Evolutionary conservation across 257 asterid genomes (phyloP), one percentile per base, ranked within the genome.

Genomic region (Primulina tabacum): DNA sequence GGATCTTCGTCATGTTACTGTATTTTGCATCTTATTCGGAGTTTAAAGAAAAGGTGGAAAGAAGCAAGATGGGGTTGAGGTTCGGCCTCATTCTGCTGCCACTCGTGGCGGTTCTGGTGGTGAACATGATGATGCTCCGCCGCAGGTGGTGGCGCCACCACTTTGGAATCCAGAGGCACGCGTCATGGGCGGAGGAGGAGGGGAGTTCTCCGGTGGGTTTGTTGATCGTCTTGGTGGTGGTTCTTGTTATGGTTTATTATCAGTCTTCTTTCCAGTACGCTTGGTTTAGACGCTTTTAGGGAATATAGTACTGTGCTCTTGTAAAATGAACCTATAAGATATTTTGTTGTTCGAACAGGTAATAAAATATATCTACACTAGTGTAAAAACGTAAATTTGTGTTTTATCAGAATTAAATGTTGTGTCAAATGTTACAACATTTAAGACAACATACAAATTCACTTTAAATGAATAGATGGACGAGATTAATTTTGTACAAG

Each of bases 191-290:
- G 56, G 76, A 33, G 57, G 78, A 72, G 4, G 88, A 79, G 21
- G 89, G 85, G 4, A 30, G 81, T n/a, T 74, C 78, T 34, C 86
- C 89, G 11, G 74, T 78, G 85, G 82, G 82, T 40, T n/a, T 90
- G 82, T 47, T 76, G 59, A 24, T 83, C 56, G 67, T 75, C 16
- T 72, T 87, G 73, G 74, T 71, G 76, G 7, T 87, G 73, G 79
- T 89, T 59, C 77, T 87, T 72, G 81, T 83, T 30, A 62, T 88
- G 84, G 83, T 79, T 30, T 75, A 83, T 60, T 80, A 77, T 63
- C 95, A 84, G 26, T 65, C 83, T 7, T 81, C 83, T 2, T 75
- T 84, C 66, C 85, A 81, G 32, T 81, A 85, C 17, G 63, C 75
- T 52, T 86, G 84, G 90, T 87, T 89, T 80, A 76, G 87, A 33